Conservation (phyloP, 2,329 filamentous ascomycete genomes). For the Alternaria hordeiaustralica region DNA sequence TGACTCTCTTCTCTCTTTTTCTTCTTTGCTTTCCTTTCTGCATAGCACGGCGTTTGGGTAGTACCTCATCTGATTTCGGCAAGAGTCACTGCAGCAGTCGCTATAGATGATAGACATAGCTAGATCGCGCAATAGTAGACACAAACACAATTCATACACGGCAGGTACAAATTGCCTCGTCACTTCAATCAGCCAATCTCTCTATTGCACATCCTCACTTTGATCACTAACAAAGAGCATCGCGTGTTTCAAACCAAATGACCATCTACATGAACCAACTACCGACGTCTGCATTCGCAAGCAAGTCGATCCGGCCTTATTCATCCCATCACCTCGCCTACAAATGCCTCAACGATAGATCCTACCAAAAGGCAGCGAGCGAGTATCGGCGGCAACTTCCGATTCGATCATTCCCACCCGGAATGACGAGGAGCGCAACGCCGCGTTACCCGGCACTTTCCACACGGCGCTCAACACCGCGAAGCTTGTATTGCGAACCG, state of each 20-base stretch:
- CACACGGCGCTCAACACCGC: not conserved
- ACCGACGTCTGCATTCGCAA: not conserved
- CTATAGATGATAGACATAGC: not conserved
- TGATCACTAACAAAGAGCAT: not conserved
- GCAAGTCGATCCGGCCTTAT: not conserved
- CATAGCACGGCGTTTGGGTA: constrained; percentile 22
- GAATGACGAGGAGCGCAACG: not conserved
- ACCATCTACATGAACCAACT: not conserved
- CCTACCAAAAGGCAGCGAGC: not conserved
- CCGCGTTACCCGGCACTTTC: not conserved
- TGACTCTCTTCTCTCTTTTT: not conserved
- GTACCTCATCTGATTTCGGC: constrained; percentile 1
- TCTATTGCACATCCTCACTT: not conserved
- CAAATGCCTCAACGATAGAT: not conserved
- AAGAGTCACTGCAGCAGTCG: not conserved
- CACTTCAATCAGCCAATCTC: not conserved
- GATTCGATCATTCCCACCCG: not conserved
- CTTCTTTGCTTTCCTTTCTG: constrained; percentile 4
- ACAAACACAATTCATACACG: constrained; percentile 2
- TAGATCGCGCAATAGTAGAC: not conserved
- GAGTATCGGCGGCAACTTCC: not conserved
- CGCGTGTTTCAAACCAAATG: not conserved
- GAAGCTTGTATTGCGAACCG: not conserved
- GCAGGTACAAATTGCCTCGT: not conserved
- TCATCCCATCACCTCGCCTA: not conserved